Evolutionary conservation across 2,329 filamentous ascomycete species (phyloP), one percentile per base, ranked within the genome.

Genomic region (Parastagonospora nodorum): DNA sequence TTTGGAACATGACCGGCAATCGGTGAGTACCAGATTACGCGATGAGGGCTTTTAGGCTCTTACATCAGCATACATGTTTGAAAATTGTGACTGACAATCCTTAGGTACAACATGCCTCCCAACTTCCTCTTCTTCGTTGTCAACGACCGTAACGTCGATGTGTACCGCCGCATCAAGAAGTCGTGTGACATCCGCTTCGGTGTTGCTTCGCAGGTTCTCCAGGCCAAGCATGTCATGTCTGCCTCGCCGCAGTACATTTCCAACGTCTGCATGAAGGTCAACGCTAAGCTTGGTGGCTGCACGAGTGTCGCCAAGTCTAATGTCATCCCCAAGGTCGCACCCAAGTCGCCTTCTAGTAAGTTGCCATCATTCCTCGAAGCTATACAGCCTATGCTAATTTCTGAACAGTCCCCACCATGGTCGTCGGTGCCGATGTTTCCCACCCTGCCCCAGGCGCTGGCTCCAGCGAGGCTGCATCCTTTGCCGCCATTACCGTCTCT

Each of bases 191-290:
- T 90, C 66, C 87, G 90, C 30, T 92, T 86, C 58, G 92, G 88
- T n/a, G 82, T 92, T 11, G 80, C 91, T 0, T 90, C 91, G 0
- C 94, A 97, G 69, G 88, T 92, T 55, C 69, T 97, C n/a, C 87
- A 92, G 58, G 78, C 80, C 2, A 76, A 77, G 0, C 88, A 95
- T 51, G 89, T 93, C 1, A 64, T 77, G 32, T 88, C 88, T 69
- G 84, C 83, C 12, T 84, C 88, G 16, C 82, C 82, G 0, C 94
- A 99, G 65, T 97, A 97, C 74, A 88, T 90, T 65, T 94, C 90
- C 1, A 99, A 99, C 55, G 91, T 99, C 0, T 84, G 86, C 57
- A 94, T 99, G 90, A 99, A 99, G 78, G 86, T 99, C 59, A 97
- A 99, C 64, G 89, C 90, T 3, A 99, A 99, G 78, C 82, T 99